These are phyloP conservation scores for Mortierella sp. DNA, from an alignment of 371 early-diverging fungal genomes.

Conservation along the genomic window DNA sequence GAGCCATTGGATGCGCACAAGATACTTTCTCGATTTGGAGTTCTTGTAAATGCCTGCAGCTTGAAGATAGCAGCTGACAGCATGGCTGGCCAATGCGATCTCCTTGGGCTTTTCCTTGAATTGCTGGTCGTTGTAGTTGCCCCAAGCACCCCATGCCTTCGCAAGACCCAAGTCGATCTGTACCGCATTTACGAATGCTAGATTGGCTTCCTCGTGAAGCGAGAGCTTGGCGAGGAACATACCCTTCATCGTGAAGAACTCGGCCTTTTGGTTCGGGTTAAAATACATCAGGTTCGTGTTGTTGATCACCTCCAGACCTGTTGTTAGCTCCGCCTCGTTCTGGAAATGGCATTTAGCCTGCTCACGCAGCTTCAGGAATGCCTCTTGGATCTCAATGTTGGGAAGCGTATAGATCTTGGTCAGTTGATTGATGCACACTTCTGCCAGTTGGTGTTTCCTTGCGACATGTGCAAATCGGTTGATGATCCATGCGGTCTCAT, in stretches of 20 bases:
- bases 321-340: conserved; percentile 83
- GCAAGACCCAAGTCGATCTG: conserved; percentile 90
- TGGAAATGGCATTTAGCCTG: conserved; percentile 98
- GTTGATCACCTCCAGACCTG: conserved; percentile 97
- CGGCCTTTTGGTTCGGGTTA: conserved; percentile 93
- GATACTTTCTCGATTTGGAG: conserved; percentile 87
- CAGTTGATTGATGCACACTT: conserved; percentile 93
- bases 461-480: conserved; percentile 99
- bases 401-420: conserved; percentile 98
- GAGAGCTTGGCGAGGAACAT: conserved; percentile 91
- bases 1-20: conserved; percentile 94
- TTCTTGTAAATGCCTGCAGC: conserved; percentile 92
- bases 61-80: conserved; percentile 97
- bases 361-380: conserved; percentile 96
- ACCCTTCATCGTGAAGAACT: conserved; percentile 97
- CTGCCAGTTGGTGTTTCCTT: conserved; percentile 92
- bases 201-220: conserved; percentile 90
- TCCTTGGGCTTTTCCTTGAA: conserved; percentile 87
- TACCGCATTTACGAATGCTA: conserved; percentile 93
- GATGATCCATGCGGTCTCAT: conserved; percentile 99
- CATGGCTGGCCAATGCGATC: conserved; percentile 87
- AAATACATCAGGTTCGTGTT: conserved; percentile 98
- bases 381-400: conserved; percentile 99
- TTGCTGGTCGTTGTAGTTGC: conserved; percentile 91
- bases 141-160: conserved; percentile 99